Base-by-base conservation (phyloP, 2,329 filamentous ascomycete genomes). In the Ophiocordyceps camponoti-rufipedis region DNA sequence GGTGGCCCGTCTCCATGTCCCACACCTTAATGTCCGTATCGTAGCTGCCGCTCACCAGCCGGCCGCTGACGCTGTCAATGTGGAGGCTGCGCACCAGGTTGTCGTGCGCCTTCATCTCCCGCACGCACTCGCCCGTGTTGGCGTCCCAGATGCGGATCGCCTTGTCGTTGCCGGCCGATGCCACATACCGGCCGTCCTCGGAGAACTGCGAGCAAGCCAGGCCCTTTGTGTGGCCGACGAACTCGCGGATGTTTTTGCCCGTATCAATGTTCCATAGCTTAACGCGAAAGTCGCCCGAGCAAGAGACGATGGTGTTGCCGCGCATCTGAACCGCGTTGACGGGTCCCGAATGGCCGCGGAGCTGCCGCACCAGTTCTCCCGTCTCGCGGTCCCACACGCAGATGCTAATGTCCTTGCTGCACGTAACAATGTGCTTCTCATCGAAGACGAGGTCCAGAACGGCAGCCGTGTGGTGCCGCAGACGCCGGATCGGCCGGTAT, bases 271-370 rank as follows among this genome's bases (percentile, higher is more conserved):
- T 93, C 91, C 91, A 98, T 47, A 98, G 71, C 66, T 93, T 94
- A 50, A 94, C 87, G 44, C 82, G 75, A 54, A 91, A 91, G 62
- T 98, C 91, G 46, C 91, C 91, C 46, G 84, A 91, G 58, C 91
- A 94, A 43, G 85, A 94, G 29, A 95, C 88, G 43, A 96, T 80
- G 7, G 87, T 81, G 63, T 94, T 89, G 48, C 87, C 89, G 45
- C 89, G 83, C 61, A 98, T 77, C 65, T 96, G 89, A 5, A 98
- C 87, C 1, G 91, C 88, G 58, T 98, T 98, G 53, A 98, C 91
- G 1, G 91, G 91, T 0, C 91, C 91, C 2, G 78, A 72, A 62
- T 98, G 91, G 8, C 89, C 91, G 33, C 76, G 74, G 43, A 98
- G 74, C 55, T 85, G 82, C 55, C 84, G 85, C 43, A 94, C 63